These are phyloP conservation scores for Penicillium sp. DNA, from an alignment of 2,329 filamentous ascomycete genomes.

Conservation along the genomic window DNA sequence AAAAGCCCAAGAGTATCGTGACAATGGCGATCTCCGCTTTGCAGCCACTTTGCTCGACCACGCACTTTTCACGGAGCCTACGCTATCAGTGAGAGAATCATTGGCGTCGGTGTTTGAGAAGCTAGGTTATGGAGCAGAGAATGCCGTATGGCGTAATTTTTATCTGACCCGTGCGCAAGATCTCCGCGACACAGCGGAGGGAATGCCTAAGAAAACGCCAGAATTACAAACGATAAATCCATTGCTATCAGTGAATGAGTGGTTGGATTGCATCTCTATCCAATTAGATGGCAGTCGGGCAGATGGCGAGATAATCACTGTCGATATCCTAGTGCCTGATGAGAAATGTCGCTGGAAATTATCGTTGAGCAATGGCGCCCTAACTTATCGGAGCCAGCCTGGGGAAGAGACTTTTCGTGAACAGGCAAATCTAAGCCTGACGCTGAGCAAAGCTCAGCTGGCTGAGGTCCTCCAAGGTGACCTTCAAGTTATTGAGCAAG, in stretches of 20 bases:
- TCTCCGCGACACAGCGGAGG: not conserved
- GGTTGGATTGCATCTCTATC: not conserved
- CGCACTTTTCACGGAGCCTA: conserved; percentile 33
- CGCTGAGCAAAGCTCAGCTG: not conserved
- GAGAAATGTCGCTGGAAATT: not conserved
- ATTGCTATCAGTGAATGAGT: not conserved
- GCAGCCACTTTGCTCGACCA: conserved; percentile 46
- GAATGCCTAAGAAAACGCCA: not conserved
- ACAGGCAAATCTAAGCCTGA: not conserved
- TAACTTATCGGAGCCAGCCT: not conserved
- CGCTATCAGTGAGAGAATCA: too few relatives aligned
- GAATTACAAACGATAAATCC: not conserved
- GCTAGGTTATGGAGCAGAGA: conserved; percentile 45
- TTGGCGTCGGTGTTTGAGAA: conserved; percentile 39
- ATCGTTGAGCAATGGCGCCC: not conserved
- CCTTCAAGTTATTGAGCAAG: not conserved
- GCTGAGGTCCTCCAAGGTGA: not conserved
- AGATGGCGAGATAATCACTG: not conserved
- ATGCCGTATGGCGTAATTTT: conserved; percentile 24
- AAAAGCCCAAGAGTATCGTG: conserved; percentile 34
- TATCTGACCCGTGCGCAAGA: not conserved
- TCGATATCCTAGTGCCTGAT: not conserved
- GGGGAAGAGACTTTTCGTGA: not conserved
- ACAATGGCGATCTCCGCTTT: conserved; percentile 41
- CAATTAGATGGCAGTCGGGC: not conserved